Evolutionary conservation across 1,139 yeast species (phyloP), one percentile per base, ranked within the genome.

Genomic region (Scheffersomyces quercinus): DNA sequence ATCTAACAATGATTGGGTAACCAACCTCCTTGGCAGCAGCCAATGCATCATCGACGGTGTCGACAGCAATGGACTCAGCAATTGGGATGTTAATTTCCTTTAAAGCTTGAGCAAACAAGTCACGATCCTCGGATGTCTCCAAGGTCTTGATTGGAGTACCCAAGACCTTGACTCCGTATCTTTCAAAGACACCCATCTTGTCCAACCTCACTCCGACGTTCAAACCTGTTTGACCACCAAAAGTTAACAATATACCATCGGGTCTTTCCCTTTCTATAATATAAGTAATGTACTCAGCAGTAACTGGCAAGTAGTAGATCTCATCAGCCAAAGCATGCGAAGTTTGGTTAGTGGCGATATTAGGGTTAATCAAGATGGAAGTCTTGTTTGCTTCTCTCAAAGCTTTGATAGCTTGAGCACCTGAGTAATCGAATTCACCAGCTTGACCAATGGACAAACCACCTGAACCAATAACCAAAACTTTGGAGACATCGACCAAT

Each of bases 391-490:
- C 96, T 70, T 93, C 98, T 64, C 82, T 88, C 58, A 93, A 75
- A 8, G 99, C 99, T 68, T 91, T 91, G 64, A 91, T 91, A 41
- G 98, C 98, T 70, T 91, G 98, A 15, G 97, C 90, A 47, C 98
- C 98, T 34, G 97, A 88, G 70, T 93, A 93, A 67, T 93, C 99
- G 58, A 93, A 93, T 69, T 93, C 99, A 58, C 99, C 99, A 38
- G 99, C 99, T 70, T 93, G 99, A 45, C 99, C 99, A 63, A 93
- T 93, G 42, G 97, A 88, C 49, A 93, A 77, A 38, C 99, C 99
- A 61, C 99, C 99, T 4, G 98, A 91, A 16, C 99, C 99, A 61
- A 93, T 87, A 46, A 93, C 90, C 51, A 93, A 79, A 15, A 93
- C 98, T 58, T 89, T 88, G 48, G 84, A 77, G 39, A 90, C 97